phyloP scores from a whole-genome alignment of 305 asterid genomes.

The Coffea humblotiana region DNA sequence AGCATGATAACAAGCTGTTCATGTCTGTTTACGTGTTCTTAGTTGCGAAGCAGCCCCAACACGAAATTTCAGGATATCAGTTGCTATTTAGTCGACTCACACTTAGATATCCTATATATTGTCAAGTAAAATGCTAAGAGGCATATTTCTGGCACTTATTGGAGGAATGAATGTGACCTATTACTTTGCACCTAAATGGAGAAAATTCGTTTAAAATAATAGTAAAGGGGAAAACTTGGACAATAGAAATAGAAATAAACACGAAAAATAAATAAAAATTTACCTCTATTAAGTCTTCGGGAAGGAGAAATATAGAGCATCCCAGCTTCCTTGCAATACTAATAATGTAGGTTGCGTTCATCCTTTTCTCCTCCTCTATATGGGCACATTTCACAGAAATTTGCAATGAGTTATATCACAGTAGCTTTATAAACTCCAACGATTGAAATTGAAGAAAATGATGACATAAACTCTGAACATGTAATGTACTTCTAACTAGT shows the following conservation, averaged over 20 bases:
- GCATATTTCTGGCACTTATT: slow-evolving; percentile 4
- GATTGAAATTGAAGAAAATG: neutral
- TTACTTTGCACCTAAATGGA: neutral
- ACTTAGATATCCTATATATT: neutral
- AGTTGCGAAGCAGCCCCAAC: neutral
- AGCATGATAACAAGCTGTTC: neutral
- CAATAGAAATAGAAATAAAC: neutral
- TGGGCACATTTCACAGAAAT: slow-evolving; percentile 11
- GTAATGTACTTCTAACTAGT: neutral
- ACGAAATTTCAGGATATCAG: neutral
- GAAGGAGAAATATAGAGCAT: slow-evolving; percentile 90
- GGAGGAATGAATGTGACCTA: neutral
- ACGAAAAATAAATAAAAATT: slow-evolving; percentile 10
- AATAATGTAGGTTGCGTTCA: slow-evolving; percentile 91
- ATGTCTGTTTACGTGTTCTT: neutral
- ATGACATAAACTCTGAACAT: neutral
- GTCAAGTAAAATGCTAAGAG: neutral
- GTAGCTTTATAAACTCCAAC: neutral
- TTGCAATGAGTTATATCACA: neutral
- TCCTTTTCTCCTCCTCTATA: slow-evolving; percentile 83
- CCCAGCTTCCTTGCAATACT: slow-evolving; percentile 96
- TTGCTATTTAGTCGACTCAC: neutral
- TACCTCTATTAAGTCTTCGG: slow-evolving; percentile 95
- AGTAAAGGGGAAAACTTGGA: slow-evolving; percentile 1
- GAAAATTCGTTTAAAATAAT: neutral